These are phyloP conservation scores for Nemophila menziesii DNA, from an alignment of 257 asterid species.

Conservation along the genomic window DNA sequence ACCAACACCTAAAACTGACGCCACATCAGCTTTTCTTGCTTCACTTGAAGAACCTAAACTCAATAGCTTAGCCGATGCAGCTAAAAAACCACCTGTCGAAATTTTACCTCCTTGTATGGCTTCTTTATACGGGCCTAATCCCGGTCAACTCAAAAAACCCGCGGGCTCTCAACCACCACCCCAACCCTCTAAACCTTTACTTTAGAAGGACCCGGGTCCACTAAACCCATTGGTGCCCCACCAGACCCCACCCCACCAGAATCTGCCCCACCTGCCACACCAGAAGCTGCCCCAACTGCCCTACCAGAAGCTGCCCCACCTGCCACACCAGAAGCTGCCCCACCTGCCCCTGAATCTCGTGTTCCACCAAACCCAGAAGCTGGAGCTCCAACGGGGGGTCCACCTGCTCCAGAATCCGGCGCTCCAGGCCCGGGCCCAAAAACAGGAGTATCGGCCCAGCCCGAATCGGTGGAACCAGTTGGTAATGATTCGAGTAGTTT, in stretches of 20 bases:
- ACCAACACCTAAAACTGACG: conserved; percentile 69
- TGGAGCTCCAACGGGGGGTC: conserved; percentile 17
- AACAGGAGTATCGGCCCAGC: background rate
- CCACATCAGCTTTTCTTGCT: conserved; percentile 88
- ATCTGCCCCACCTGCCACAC: conserved; percentile 18
- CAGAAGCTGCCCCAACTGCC: too few relatives aligned
- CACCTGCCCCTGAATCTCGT: conserved; percentile 22
- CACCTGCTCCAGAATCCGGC: conserved; percentile 18
- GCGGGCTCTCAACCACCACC: too few relatives aligned
- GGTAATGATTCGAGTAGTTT: conserved; percentile 11
- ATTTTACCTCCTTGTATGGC: conserved; percentile 97
- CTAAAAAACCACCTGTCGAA: conserved; percentile 89
- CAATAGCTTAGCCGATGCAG: conserved; percentile 89
- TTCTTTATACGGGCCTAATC: conserved; percentile 86
- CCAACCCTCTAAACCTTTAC: conserved; percentile 55
- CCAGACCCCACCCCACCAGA: too few relatives aligned
- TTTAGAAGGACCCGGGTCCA: conserved; percentile 41
- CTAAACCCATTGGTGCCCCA: conserved; percentile 24
- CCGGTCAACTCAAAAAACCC: conserved; percentile 49
- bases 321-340: conserved; percentile 20
- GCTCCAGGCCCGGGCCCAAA: too few relatives aligned
- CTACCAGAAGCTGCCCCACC: conserved; percentile 22
- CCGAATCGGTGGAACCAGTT: conserved; percentile 14
- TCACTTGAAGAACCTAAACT: conserved; percentile 91
- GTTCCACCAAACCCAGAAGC: conserved; percentile 21